A percentile compares a stretch with the other conserved stretches of the same genome.
Conservation (phyloP, 768 basidiomycete genomes). For the Pleurotus tuber-regium region DNA sequence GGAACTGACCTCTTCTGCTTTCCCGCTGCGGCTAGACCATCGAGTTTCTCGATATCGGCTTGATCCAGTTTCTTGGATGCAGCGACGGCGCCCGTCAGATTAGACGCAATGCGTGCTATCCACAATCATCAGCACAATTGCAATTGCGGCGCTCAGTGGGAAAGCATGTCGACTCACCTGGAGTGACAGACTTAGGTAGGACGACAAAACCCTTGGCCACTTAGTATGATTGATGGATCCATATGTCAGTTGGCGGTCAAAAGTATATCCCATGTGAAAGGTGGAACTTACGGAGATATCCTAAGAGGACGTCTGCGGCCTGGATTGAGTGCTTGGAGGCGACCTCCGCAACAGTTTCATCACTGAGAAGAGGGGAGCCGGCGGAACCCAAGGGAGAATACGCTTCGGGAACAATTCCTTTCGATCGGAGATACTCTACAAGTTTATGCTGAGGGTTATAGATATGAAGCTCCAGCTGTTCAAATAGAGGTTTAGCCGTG, state of each 20-base stretch:
- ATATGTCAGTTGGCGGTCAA: slow-evolving; percentile 3
- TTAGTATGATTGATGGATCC: slow-evolving; percentile 21
- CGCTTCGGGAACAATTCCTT: slow-evolving; percentile 71
- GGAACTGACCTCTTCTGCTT: slow-evolving; percentile 60
- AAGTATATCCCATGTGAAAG: not conserved
- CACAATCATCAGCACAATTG: not conserved
- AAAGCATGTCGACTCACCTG: slow-evolving; percentile 16
- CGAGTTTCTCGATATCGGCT: slow-evolving; percentile 54
- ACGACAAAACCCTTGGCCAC: slow-evolving; percentile 63
- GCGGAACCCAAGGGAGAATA: slow-evolving; percentile 81
- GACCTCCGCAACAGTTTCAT: slow-evolving; percentile 58
- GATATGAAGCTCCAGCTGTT: slow-evolving; percentile 68
- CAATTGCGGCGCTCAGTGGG: not conserved
- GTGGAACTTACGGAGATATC: slow-evolving; percentile 51
- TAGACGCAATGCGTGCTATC: slow-evolving; percentile 56
- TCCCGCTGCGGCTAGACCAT: slow-evolving; percentile 56
- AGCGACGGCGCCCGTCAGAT: slow-evolving; percentile 48
- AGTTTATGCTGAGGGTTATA: slow-evolving; percentile 77
- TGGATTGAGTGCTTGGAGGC: slow-evolving; percentile 55
- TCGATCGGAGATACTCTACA: slow-evolving; percentile 55
- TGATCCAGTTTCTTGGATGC: slow-evolving; percentile 44
- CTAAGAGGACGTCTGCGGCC: slow-evolving; percentile 57
- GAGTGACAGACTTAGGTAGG: slow-evolving; percentile 79
- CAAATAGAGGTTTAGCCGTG: not conserved
- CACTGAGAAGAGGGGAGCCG: slow-evolving; percentile 60